Percentiles rank a stretch among this genome's conserved stretches.
Evolutionary conservation across 2,329 filamentous ascomycete genomes (phyloP).

Genomic region (Cercospora berteroae): DNA sequence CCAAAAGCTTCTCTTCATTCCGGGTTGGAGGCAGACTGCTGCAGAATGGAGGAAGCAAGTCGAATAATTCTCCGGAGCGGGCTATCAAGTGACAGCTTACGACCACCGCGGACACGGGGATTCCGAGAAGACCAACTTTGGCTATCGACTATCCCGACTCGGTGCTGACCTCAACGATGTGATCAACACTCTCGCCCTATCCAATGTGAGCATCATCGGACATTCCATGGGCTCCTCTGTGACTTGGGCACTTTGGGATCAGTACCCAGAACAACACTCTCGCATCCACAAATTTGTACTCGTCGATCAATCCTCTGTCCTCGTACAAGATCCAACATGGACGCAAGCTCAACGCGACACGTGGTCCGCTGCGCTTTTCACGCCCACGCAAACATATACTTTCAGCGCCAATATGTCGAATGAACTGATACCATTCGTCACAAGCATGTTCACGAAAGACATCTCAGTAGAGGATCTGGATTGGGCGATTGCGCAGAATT

Average conservation of each 20-base stretch:
- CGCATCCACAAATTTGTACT: neutral
- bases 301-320: neutral
- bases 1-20: neutral
- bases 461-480: neutral
- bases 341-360: neutral
- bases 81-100: neutral
- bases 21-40: neutral
- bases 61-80: neutral
- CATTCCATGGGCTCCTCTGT: neutral
- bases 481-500: neutral
- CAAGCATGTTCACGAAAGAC: neutral
- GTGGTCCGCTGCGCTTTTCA: neutral
- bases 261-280: neutral
- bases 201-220: neutral
- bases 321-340: neutral
- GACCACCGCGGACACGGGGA: neutral
- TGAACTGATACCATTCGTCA: neutral
- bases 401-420: neutral
- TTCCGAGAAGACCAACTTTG: neutral
- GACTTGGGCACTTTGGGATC: neutral
- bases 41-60: neutral
- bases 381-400: neutral
- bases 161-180: neutral
- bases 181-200: neutral
- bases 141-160: neutral